phyloP scores from a whole-genome alignment of 2,329 filamentous ascomycete genomes.

The Aspergillus sp. region DNA sequence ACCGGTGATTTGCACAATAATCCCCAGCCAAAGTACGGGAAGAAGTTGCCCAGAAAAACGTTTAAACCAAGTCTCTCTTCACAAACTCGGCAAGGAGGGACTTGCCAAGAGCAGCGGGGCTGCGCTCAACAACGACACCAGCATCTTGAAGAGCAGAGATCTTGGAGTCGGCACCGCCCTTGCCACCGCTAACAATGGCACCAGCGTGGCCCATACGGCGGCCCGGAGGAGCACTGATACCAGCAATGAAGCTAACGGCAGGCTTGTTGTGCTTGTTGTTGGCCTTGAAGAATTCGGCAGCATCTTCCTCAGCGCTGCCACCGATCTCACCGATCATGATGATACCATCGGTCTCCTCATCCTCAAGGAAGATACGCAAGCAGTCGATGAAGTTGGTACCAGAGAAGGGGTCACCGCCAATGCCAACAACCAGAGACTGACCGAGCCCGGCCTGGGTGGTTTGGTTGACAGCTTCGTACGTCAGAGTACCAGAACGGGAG shows the following conservation, averaged over 20 bases:
- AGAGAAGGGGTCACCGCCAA: constrained; percentile 97
- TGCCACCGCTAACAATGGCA: constrained; percentile 95
- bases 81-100: constrained; percentile 94
- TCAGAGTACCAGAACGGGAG: constrained; percentile 95
- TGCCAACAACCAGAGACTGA: constrained; percentile 96
- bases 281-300: constrained; percentile 89
- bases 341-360: constrained; percentile 96
- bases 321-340: constrained; percentile 99
- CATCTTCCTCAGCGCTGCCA: constrained; percentile 95
- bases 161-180: constrained; percentile 98
- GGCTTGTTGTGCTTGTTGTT: constrained; percentile 95
- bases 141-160: constrained; percentile 90
- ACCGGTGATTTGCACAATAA: not conserved
- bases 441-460: constrained; percentile 95
- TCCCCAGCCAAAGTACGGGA: not conserved
- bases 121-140: constrained; percentile 94
- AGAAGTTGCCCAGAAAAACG: constrained; percentile 2
- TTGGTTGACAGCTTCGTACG: constrained; percentile 99
- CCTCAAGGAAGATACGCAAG: constrained; percentile 92
- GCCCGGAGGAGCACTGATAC: constrained; percentile 94
- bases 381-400: constrained; percentile 99
- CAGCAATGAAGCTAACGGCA: constrained; percentile 96
- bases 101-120: constrained; percentile 88
- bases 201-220: constrained; percentile 98
- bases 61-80: constrained; percentile 88